A percentile compares a stretch with the other conserved stretches of the same genome.
Evolutionary conservation across 768 basidiomycete genomes (phyloP).

Genomic region (Boletus insuetus): DNA sequence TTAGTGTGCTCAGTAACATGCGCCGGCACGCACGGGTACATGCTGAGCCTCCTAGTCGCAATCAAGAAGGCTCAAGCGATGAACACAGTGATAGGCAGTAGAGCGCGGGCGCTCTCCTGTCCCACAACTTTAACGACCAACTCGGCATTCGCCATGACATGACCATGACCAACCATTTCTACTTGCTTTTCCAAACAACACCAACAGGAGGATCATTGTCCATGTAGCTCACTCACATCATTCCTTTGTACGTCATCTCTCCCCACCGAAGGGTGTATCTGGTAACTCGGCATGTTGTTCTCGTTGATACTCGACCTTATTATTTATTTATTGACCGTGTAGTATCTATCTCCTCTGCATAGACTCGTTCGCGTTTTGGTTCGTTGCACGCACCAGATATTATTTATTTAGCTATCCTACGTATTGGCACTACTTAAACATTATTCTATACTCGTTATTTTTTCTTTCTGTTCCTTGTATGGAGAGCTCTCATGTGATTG

Average conservation of each 20-base stretch:
- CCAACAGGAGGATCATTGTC: not conserved
- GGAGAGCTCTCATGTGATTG: not conserved
- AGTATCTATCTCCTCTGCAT: slow-evolving; percentile 16
- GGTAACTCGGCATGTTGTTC: not conserved
- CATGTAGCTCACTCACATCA: slow-evolving; percentile 12
- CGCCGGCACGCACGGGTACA: slow-evolving; percentile 80
- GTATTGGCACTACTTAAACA: slow-evolving; percentile 4
- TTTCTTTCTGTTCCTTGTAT: not conserved
- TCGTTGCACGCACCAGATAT: slow-evolving; percentile 1
- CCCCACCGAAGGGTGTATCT: slow-evolving; percentile 14
- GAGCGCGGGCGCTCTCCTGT: slow-evolving; percentile 16
- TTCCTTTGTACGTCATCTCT: slow-evolving; percentile 3
- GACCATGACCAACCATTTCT: slow-evolving; percentile 3
- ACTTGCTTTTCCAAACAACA: slow-evolving; percentile 2
- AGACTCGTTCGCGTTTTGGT: slow-evolving; percentile 13
- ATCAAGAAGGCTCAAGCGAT: slow-evolving; percentile 42
- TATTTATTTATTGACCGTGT: slow-evolving; percentile 19
- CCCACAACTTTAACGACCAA: slow-evolving; percentile 7
- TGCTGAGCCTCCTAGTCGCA: slow-evolving; percentile 32
- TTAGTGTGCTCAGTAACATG: slow-evolving; percentile 89
- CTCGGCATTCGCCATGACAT: slow-evolving; percentile 7
- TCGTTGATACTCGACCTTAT: too few relatives aligned
- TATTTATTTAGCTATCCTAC: slow-evolving; percentile 19
- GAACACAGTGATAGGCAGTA: slow-evolving; percentile 42
- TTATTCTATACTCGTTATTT: slow-evolving; percentile 13